Evolutionary conservation across 2,329 filamentous ascomycete species (phyloP).

Genomic region (Ilyonectria robusta): DNA sequence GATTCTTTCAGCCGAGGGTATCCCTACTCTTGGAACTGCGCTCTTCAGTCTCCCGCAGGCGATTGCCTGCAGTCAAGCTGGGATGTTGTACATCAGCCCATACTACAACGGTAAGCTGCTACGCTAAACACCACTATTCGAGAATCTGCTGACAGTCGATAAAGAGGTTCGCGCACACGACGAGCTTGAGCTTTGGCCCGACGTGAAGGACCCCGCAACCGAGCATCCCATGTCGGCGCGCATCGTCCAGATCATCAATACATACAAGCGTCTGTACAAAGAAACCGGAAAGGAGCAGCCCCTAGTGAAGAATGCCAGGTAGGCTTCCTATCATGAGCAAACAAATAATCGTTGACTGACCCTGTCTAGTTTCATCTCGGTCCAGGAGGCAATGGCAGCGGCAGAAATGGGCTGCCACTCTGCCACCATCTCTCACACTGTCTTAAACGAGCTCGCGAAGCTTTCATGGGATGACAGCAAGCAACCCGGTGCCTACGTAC

Average conservation of each 20-base stretch:
- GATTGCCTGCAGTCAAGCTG: conserved; percentile 63
- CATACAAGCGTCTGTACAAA: conserved; percentile 60
- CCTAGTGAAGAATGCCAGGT: conserved; percentile 62
- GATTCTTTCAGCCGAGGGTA: conserved; percentile 59
- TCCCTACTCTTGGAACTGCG: conserved; percentile 63
- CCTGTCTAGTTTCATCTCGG: conserved; percentile 56
- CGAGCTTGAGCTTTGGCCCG: conserved; percentile 60
- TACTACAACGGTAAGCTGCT: conserved; percentile 60
- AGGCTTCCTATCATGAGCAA: neutral
- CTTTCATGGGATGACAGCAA: conserved; percentile 54
- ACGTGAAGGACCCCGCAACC: conserved; percentile 61
- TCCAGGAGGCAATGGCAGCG: conserved; percentile 61
- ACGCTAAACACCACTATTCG: no score
- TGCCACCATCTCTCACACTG: conserved; percentile 59
- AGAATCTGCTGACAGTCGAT: neutral
- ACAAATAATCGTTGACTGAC: conserved; percentile 11
- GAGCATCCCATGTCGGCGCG: conserved; percentile 64
- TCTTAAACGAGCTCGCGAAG: conserved; percentile 56
- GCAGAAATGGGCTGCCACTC: conserved; percentile 63
- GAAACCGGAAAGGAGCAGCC: conserved; percentile 65
- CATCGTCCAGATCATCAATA: conserved; percentile 64
- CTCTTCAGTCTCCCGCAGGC: conserved; percentile 64
- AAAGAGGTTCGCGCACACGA: conserved; percentile 60
- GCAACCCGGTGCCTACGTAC: conserved; percentile 55
- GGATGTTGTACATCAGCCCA: conserved; percentile 63